phyloP scores from a whole-genome alignment of 2,329 filamentous ascomycete genomes.

The Aureobasidium leucospermi region DNA sequence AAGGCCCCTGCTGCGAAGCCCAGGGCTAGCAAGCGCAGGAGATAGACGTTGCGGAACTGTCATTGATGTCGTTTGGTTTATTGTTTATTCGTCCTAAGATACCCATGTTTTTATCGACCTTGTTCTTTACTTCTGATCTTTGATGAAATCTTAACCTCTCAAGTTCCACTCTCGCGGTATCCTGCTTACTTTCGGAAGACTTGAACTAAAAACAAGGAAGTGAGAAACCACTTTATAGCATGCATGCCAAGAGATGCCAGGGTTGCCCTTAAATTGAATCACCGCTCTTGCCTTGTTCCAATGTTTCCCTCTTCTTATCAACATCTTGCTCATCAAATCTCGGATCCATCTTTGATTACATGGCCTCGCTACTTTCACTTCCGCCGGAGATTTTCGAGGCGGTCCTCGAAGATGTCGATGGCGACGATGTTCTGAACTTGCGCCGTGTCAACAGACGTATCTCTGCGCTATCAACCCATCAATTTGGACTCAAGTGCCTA shows the following conservation, averaged over 20 bases:
- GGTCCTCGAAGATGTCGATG: not conserved
- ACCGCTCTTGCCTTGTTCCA: no score
- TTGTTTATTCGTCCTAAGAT: not conserved
- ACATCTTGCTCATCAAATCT: no score
- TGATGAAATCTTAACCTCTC: not conserved
- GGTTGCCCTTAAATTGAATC: not conserved
- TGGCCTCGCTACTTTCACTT: not conserved
- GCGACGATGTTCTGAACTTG: not conserved
- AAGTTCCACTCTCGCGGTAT: no score
- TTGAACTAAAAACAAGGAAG: not conserved
- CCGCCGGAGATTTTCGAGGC: not conserved
- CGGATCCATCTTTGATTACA: not conserved
- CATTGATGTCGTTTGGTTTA: not conserved
- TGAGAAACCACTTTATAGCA: not conserved
- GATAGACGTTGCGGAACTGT: not conserved
- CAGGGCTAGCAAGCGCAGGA: constrained; percentile 7
- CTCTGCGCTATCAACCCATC: not conserved
- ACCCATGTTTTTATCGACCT: not conserved
- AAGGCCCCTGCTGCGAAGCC: not conserved
- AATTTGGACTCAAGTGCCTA: not conserved
- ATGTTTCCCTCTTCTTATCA: no score
- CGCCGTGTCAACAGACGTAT: not conserved
- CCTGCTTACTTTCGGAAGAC: not conserved
- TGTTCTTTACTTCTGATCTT: not conserved
- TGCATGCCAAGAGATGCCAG: not conserved